A percentile compares a stretch with the other conserved stretches of the same genome.
Conservation (phyloP, 148 eudicot genomes). For the Drosera capensis region DNA sequence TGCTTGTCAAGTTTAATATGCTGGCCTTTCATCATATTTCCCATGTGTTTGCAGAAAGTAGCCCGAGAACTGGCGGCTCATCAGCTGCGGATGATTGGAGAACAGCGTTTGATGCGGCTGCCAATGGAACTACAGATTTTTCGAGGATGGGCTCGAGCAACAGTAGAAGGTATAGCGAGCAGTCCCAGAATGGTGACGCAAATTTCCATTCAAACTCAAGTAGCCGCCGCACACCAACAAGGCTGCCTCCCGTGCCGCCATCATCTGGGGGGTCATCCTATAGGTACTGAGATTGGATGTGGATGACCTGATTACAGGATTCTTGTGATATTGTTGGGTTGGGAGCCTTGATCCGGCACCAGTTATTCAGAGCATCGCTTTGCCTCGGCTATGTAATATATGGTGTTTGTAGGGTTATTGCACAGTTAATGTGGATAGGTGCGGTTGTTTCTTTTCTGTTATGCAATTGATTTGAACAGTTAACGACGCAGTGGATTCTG, state of each 20-base stretch:
- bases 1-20: not conserved
- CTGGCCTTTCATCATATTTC: not conserved
- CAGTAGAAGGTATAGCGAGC: conserved; percentile 62
- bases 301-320: conserved; percentile 1
- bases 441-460: no score
- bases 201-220: conserved; percentile 42
- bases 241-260: conserved; percentile 90
- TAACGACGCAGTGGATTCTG: no score
- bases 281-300: conserved; percentile 48
- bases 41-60: conserved; percentile 47
- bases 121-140: conserved; percentile 56
- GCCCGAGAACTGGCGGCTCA: conserved; percentile 58
- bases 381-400: no score
- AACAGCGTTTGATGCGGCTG: conserved; percentile 89
- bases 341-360: no score
- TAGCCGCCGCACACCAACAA: conserved; percentile 81
- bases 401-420: no score
- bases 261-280: conserved; percentile 43
- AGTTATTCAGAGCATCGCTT: no score
- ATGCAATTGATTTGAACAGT: no score
- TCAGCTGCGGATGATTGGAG: conserved; percentile 90
- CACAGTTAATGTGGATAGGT: no score
- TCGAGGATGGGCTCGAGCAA: conserved; percentile 46
- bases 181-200: conserved; percentile 67
- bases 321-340: no score